Base-by-base conservation (phyloP, 2,329 filamentous ascomycete genomes). In the Aspergillus fumigatiaffinis region DNA sequence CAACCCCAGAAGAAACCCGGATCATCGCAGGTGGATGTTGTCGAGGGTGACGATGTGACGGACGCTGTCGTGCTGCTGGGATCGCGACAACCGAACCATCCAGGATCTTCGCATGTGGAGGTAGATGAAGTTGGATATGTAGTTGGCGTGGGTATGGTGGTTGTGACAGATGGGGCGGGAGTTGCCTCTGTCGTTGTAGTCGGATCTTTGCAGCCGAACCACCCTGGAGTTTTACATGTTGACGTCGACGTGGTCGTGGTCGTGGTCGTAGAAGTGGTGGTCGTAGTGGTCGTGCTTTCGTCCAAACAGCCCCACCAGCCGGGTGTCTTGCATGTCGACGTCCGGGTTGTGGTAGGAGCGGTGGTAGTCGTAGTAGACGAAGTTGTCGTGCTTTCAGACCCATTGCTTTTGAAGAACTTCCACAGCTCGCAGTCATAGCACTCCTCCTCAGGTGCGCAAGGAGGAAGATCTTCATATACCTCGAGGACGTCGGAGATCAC, bases 351-450 rank as follows among this genome's bases (percentile, higher is more conserved):
- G n/a, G 68, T 70, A 21, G 66, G 67, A 4, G 66, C 64, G 0
- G 71, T 71, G 2, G 67, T 67, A 3, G 70, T 66, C 12, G 68
- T 66, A 4, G 71, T 70, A 2, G 67, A 71, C 9, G 68, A 69
- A 4, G 78, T 80, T 1, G 84, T 79, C 0, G 72, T 91, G 1
- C 81, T 83, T 61, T 92, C 88, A 1, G 90, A 94, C 29, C 89
- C 89, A 71, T 97, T 97, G 72, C 92, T 96, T 73, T 92, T 88
- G 69, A 91, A 95, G 80, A 92, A 96, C 68, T 96, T 95, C 94
- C 94, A 97, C 55, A 88, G 87, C 57, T 85, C 90, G 68, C 93
- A 97, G 72, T 99, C 94, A 44, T 89, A 86, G 71, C 94, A 97
- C 62, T 86, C 80, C 53, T 91, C 87, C 23, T 93, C 92, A 29